Evolutionary conservation across 2,329 filamentous ascomycete species (phyloP).

Genomic region (Ascochyta viciae-villosae): DNA sequence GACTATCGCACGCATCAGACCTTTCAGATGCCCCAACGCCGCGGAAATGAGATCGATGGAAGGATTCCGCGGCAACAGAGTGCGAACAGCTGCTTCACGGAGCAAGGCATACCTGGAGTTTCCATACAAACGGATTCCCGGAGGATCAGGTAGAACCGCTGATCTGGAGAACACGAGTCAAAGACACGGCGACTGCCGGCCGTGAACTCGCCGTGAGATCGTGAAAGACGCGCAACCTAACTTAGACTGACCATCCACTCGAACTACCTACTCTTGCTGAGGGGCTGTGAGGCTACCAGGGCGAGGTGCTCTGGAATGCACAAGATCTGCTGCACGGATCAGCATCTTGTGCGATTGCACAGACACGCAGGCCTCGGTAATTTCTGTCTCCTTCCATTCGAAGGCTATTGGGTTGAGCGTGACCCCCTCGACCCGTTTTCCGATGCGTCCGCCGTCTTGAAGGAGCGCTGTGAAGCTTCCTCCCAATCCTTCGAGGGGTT

Average conservation of each 20-base stretch:
- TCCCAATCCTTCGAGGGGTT: neutral
- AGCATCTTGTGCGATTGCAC: conserved; percentile 5
- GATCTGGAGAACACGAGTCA: conserved; percentile 4
- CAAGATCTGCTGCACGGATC: neutral
- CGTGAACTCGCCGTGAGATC: conserved; percentile 9
- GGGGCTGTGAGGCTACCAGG: neutral
- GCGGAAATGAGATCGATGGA: conserved; percentile 1
- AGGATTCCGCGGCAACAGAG: neutral
- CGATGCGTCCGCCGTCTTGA: neutral
- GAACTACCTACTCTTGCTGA: neutral
- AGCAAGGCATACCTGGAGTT: neutral
- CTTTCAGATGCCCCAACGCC: neutral
- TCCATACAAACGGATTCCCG: neutral
- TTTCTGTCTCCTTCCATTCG: neutral
- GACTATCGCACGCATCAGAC: conserved; percentile 3
- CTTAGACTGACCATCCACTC: neutral
- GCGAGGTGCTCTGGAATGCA: neutral
- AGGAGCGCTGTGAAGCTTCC: neutral
- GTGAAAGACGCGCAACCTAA: conserved; percentile 1
- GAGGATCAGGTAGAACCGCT: neutral
- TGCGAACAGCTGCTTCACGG: neutral
- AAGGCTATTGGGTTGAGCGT: neutral
- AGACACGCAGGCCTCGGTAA: neutral
- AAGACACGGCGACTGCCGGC: conserved; percentile 12
- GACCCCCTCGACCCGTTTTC: neutral